A percentile compares a stretch with the other conserved stretches of the same genome.
Evolutionary conservation across 148 eudicot species (phyloP).

Genomic region (Arctostaphylos glauca): DNA sequence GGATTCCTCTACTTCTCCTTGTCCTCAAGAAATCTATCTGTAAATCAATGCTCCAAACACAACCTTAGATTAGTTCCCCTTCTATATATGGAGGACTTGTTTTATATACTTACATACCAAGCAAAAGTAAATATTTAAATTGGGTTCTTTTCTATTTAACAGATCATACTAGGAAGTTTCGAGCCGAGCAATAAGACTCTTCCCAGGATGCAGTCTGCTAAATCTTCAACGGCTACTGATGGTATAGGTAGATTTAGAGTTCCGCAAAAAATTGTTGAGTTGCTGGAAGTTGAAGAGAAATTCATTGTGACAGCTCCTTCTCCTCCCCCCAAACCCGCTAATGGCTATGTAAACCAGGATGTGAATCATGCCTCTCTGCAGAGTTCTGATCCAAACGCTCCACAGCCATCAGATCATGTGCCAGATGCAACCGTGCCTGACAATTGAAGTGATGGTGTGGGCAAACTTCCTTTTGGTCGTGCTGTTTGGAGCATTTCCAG

Average conservation of each 20-base stretch:
- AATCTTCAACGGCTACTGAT: constrained; percentile 7
- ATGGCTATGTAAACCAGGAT: background rate
- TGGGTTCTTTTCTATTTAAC: constrained; percentile 5
- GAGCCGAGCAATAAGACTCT: constrained; percentile 7
- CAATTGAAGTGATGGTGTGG: background rate
- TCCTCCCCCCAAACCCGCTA: background rate
- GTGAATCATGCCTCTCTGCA: background rate
- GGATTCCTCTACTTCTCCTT: background rate
- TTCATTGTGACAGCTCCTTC: background rate
- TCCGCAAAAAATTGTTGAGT: too few species aligned
- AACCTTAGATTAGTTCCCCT: background rate
- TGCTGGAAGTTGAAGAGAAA: background rate
- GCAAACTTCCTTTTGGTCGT: background rate
- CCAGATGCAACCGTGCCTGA: background rate
- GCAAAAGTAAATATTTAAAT: background rate
- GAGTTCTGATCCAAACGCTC: background rate
- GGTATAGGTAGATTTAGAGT: background rate
- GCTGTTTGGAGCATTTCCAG: background rate
- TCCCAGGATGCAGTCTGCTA: background rate
- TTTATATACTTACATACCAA: background rate
- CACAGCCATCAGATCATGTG: background rate
- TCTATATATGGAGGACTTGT: background rate
- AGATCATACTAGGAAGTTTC: constrained; percentile 21
- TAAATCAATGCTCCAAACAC: background rate
- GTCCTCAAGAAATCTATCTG: background rate